These are phyloP conservation scores for Candida chilensis DNA, from an alignment of 805 yeast genomes.

Conservation along the genomic window DNA sequence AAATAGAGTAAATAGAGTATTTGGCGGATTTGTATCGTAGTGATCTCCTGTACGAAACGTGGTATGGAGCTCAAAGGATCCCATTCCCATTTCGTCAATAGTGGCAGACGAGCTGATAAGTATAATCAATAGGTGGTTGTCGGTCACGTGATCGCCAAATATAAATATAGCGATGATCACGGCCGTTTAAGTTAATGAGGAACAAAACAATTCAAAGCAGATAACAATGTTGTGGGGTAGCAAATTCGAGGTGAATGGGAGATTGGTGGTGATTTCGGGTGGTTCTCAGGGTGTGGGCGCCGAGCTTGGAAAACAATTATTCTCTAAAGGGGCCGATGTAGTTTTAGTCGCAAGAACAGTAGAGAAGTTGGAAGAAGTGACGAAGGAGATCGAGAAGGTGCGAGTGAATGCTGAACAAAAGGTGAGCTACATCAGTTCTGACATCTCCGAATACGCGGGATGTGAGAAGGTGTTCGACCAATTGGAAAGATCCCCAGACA, in stretches of 20 bases:
- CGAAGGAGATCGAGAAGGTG: conserved; percentile 25
- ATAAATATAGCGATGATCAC: too few relatives aligned
- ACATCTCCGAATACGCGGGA: conserved; percentile 46
- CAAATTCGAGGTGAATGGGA: conserved; percentile 27
- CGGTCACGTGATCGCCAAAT: too few relatives aligned
- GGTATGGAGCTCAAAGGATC: too few relatives aligned
- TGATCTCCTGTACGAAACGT: too few relatives aligned
- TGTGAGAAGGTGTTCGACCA: conserved; percentile 36
- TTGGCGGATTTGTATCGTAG: too few relatives aligned
- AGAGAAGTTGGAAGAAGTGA: conserved; percentile 42
- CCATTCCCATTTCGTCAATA: too few relatives aligned
- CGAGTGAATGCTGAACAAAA: conserved; percentile 17
- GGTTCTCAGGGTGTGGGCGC: conserved; percentile 93
- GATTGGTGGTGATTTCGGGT: conserved; percentile 73
- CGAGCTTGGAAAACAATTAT: conserved; percentile 56
- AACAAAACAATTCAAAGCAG: too few relatives aligned
- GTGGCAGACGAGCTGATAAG: too few relatives aligned
- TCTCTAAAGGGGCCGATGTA: conserved; percentile 49
- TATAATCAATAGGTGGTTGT: too few relatives aligned
- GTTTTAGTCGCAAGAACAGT: conserved; percentile 73
- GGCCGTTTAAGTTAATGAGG: too few relatives aligned
- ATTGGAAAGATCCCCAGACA: conserved; percentile 46
- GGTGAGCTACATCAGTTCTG: conserved; percentile 46
- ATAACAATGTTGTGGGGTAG: too few relatives aligned
- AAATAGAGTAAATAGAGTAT: too few relatives aligned